Evolutionary conservation across 2,329 filamentous ascomycete species (phyloP).

Genomic region (Microdochium bolleyi): DNA sequence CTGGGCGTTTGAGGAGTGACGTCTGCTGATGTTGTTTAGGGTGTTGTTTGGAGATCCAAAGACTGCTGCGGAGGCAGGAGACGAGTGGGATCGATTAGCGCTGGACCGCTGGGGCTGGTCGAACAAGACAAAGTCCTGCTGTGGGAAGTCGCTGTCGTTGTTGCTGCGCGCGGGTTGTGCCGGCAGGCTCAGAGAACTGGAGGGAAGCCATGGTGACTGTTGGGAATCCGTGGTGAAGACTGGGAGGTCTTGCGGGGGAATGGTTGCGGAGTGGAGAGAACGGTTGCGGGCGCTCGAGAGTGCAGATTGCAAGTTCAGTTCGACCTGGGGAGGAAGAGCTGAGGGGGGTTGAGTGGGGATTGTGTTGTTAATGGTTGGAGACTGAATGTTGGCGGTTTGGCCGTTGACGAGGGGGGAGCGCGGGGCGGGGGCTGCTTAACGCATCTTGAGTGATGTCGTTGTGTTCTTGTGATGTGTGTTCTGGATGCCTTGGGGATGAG

Average conservation of each 20-base stretch:
- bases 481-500: slow-evolving; percentile 22
- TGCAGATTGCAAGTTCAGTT: slow-evolving; percentile 62
- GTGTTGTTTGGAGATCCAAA: slow-evolving; percentile 27
- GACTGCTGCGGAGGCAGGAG: slow-evolving; percentile 32
- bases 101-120: slow-evolving; percentile 36
- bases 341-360: slow-evolving; percentile 40
- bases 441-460: slow-evolving; percentile 45
- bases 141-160: slow-evolving; percentile 42
- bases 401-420: slow-evolving; percentile 19
- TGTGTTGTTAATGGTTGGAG: slow-evolving; percentile 27
- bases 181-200: slow-evolving; percentile 56
- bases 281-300: slow-evolving; percentile 47
- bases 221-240: slow-evolving; percentile 78
- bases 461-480: slow-evolving; percentile 24
- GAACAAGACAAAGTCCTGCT: slow-evolving; percentile 77
- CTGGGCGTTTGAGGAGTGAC: slow-evolving; percentile 33
- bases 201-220: slow-evolving; percentile 73
- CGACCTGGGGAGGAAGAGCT: slow-evolving; percentile 49
- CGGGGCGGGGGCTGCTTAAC: slow-evolving; percentile 41
- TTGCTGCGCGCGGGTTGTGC: slow-evolving; percentile 50
- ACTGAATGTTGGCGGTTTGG: slow-evolving; percentile 45
- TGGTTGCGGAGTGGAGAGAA: slow-evolving; percentile 50
- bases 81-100: slow-evolving; percentile 33
- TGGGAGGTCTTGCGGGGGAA: slow-evolving; percentile 57
- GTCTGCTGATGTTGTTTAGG: slow-evolving; percentile 23